Conservation (phyloP, 2,329 filamentous ascomycete genomes). For the Tolypocladium ovalisporum region DNA sequence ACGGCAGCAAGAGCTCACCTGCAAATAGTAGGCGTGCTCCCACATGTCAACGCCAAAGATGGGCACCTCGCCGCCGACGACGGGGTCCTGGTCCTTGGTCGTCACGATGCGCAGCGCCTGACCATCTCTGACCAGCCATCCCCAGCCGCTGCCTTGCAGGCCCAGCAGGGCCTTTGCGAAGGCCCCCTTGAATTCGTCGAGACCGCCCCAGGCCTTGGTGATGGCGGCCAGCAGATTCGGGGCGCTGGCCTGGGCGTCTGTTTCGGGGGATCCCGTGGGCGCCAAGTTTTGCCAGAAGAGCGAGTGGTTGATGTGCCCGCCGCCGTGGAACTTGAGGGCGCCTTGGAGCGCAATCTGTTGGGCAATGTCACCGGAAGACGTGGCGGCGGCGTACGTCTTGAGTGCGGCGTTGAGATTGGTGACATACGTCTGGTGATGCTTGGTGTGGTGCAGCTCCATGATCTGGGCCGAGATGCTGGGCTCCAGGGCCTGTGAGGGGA, state of each 20-base stretch:
- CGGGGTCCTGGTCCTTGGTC: slow-evolving; percentile 79
- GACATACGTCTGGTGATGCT: slow-evolving; percentile 72
- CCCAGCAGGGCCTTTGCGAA: slow-evolving; percentile 57
- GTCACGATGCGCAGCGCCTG: slow-evolving; percentile 58
- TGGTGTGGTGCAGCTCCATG: slow-evolving; percentile 71
- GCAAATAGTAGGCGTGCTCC: slow-evolving; percentile 88
- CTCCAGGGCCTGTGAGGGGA: slow-evolving; percentile 48
- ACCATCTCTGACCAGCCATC: slow-evolving; percentile 65
- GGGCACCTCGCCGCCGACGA: slow-evolving; percentile 52
- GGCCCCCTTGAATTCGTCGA: slow-evolving; percentile 52
- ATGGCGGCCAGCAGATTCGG: slow-evolving; percentile 53
- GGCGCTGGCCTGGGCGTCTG: slow-evolving; percentile 38
- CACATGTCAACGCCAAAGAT: slow-evolving; percentile 80
- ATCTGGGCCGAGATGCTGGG: slow-evolving; percentile 67
- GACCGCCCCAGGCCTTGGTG: slow-evolving; percentile 53
- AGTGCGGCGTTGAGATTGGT: slow-evolving; percentile 63
- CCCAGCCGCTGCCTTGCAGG: slow-evolving; percentile 80
- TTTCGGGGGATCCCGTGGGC: slow-evolving; percentile 46
- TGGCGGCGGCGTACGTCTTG: slow-evolving; percentile 45
- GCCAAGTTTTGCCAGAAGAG: slow-evolving; percentile 84
- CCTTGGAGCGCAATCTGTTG: slow-evolving; percentile 57
- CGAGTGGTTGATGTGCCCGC: slow-evolving; percentile 86
- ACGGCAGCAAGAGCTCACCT: slow-evolving; percentile 31
- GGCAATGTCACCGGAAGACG: slow-evolving; percentile 45
- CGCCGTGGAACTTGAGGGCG: slow-evolving; percentile 77